Conservation (phyloP, 1,284 basidiomycete species). For the Gastroboletus turbinatus region DNA sequence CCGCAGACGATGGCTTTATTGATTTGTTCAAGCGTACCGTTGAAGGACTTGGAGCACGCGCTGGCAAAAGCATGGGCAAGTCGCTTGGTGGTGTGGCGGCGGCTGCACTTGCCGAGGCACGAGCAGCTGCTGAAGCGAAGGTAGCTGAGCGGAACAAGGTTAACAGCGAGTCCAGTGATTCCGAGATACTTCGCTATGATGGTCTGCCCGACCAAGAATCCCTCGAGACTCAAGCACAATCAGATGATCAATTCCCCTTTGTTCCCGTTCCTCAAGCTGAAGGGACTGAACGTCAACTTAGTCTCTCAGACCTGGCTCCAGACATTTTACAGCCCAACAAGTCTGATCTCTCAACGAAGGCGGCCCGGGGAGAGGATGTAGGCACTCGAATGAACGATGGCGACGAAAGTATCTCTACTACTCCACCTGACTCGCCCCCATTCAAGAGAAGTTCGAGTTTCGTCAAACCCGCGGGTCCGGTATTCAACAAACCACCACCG, state of each 20-base stretch:
- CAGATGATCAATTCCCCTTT: background rate
- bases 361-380: background rate
- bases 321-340: background rate
- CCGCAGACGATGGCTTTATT: slow-evolving; percentile 48
- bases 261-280: background rate
- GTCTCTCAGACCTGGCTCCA: slow-evolving; percentile 29
- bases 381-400: background rate
- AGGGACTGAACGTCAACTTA: slow-evolving; percentile 16
- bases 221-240: slow-evolving; percentile 16
- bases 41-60: slow-evolving; percentile 60
- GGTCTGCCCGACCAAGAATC: slow-evolving; percentile 3
- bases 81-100: slow-evolving; percentile 58
- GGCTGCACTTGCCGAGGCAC: slow-evolving; percentile 65
- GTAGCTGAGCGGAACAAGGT: slow-evolving; percentile 61
- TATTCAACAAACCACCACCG: slow-evolving; percentile 52
- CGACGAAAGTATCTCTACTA: slow-evolving; percentile 48
- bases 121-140: slow-evolving; percentile 67
- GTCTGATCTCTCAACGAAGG: slow-evolving; percentile 1
- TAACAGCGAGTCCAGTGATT: slow-evolving; percentile 38
- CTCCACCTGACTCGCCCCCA: slow-evolving; percentile 59
- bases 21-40: slow-evolving; percentile 67
- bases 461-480: slow-evolving; percentile 41
- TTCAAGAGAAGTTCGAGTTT: slow-evolving; percentile 33
- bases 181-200: slow-evolving; percentile 19
- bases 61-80: slow-evolving; percentile 60